Evolutionary conservation across 257 asterid genomes (phyloP).

Genomic region (Rhazya stricta): DNA sequence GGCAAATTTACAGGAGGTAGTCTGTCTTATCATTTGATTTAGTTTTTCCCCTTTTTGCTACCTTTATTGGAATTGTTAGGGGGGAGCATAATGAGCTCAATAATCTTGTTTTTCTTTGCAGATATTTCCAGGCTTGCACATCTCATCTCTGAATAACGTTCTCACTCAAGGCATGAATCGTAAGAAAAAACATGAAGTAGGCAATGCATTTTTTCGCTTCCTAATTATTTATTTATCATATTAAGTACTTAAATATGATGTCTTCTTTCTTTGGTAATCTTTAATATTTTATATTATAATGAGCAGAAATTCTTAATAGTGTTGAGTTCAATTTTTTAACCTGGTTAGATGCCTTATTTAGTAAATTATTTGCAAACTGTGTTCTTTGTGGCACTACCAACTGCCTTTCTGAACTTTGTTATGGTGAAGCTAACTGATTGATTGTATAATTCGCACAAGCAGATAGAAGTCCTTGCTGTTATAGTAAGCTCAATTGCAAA

Average conservation of each 20-base stretch:
- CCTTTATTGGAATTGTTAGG: not conserved
- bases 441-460: slow-evolving; percentile 22
- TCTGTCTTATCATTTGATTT: not conserved
- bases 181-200: slow-evolving; percentile 93
- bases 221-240: not conserved
- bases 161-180: slow-evolving; percentile 87
- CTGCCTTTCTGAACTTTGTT: not conserved
- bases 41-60: not conserved
- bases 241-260: not conserved
- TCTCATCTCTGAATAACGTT: slow-evolving; percentile 52
- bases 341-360: not conserved
- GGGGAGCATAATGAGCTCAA: not conserved
- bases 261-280: slow-evolving; percentile 10
- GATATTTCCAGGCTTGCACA: slow-evolving; percentile 59
- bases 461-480: slow-evolving; percentile 78
- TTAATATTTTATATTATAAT: not conserved
- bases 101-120: slow-evolving; percentile 27
- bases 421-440: not conserved
- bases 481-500: slow-evolving; percentile 52
- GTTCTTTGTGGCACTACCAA: not conserved
- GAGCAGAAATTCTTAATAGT: not conserved
- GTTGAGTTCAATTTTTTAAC: not conserved
- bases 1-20: slow-evolving; percentile 45
- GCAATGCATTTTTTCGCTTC: slow-evolving; percentile 18
- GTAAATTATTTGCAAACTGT: not conserved